Evolutionary conservation across 441 rosid genomes (phyloP).

Genomic region (Populus tomentosa): DNA sequence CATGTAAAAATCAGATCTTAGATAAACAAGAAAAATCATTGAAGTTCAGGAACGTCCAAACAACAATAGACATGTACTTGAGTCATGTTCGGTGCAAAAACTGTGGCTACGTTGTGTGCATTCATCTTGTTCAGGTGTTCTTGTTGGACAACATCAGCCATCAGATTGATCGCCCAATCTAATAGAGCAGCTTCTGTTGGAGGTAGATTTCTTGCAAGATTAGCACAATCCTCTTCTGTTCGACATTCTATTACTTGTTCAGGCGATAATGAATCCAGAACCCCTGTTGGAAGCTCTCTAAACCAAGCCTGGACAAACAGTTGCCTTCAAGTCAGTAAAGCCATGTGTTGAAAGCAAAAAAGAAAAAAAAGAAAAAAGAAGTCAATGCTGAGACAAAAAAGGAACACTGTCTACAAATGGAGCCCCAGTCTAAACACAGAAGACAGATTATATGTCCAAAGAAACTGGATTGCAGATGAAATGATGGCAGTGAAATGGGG

Average conservation of each 20-base stretch:
- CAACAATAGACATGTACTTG: conserved; percentile 39
- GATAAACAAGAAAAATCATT: not conserved
- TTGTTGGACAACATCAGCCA: conserved; percentile 82
- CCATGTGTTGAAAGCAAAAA: not conserved
- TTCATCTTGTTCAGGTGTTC: conserved; percentile 86
- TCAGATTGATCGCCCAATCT: conserved; percentile 88
- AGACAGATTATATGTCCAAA: not conserved
- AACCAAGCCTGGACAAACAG: conserved; percentile 72
- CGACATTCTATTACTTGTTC: conserved; percentile 83
- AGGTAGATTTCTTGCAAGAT: conserved; percentile 64
- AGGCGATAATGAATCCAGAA: conserved; percentile 73
- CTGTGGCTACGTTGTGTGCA: conserved; percentile 83
- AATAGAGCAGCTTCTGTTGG: conserved; percentile 68
- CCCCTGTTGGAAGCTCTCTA: conserved; percentile 79
- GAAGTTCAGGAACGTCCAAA: not conserved
- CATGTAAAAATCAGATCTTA: not conserved
- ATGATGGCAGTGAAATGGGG: not conserved
- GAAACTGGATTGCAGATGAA: not conserved
- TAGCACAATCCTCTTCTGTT: conserved; percentile 65
- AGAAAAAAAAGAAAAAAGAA: not conserved
- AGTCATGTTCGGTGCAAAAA: conserved; percentile 95
- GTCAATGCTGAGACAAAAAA: not conserved
- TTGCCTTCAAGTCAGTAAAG: conserved; percentile 6
- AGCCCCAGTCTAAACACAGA: not conserved
- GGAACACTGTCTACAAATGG: not conserved